Evolutionary conservation across 805 yeast genomes (phyloP).

Genomic region (Wickerhamomyces hampshirensis): DNA sequence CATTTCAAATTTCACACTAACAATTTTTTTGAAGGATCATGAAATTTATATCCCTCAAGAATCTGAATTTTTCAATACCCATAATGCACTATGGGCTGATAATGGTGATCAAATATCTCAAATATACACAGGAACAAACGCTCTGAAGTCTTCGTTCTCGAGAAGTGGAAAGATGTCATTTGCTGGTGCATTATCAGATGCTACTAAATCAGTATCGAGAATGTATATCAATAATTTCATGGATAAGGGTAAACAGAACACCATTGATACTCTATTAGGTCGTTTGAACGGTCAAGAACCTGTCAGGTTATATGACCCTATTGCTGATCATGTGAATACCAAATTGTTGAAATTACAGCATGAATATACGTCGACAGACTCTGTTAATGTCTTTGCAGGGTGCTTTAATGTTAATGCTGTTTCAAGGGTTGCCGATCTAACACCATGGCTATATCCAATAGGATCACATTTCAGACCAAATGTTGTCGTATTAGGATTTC

Average conservation of each 20-base stretch:
- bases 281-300: constrained; percentile 64
- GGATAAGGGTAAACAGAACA: constrained; percentile 85
- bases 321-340: constrained; percentile 74
- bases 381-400: constrained; percentile 68
- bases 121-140: constrained; percentile 97
- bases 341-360: constrained; percentile 42
- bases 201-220: constrained; percentile 91
- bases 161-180: constrained; percentile 94
- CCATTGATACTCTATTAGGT: constrained; percentile 84
- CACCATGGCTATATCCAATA: constrained; percentile 79
- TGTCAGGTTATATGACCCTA: constrained; percentile 82
- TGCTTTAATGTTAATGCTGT: constrained; percentile 87
- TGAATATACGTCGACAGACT: constrained; percentile 52
- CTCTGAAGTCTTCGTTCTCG: constrained; percentile 89
- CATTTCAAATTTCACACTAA: constrained; percentile 66
- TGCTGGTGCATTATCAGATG: constrained; percentile 97
- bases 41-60: constrained; percentile 32
- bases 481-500: constrained; percentile 84
- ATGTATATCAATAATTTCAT: constrained; percentile 94
- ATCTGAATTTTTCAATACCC: constrained; percentile 62
- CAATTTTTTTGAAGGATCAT: constrained; percentile 43
- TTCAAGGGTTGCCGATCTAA: constrained; percentile 49
- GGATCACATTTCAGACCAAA: constrained; percentile 59
- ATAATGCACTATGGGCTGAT: constrained; percentile 94
- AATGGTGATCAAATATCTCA: constrained; percentile 96